phyloP scores from a whole-genome alignment of 805 yeast genomes.

The Candida schatavii region DNA sequence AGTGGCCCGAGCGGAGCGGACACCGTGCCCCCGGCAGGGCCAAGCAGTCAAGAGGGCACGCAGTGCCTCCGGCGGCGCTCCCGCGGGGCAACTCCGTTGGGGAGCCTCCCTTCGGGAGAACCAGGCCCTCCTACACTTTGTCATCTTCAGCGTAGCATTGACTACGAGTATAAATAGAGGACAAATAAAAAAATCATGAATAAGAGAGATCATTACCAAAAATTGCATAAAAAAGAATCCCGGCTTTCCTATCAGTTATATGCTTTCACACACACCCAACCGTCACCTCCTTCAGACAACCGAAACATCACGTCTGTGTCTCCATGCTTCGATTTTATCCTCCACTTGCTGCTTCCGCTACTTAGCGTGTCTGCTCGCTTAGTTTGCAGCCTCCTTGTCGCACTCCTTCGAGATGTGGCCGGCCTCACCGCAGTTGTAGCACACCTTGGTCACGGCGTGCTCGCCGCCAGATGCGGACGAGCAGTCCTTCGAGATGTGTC shows the following conservation, averaged over 20 bases:
- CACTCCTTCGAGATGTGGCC: constrained; percentile 92
- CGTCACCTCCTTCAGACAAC: constrained; percentile 3
- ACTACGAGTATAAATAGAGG: neutral
- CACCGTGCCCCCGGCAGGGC: no score
- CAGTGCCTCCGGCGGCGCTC: no score
- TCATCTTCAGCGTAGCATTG: neutral
- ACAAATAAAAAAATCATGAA: constrained; percentile 5
- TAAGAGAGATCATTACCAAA: constrained; percentile 5
- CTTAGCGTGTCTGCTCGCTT: no score
- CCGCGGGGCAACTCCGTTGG: no score
- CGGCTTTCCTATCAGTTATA: constrained; percentile 4
- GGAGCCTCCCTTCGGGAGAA: no score
- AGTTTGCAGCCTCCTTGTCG: constrained; percentile 15
- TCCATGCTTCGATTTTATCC: no score
- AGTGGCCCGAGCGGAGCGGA: no score
- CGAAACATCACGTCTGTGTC: no score
- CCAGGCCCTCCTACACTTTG: neutral
- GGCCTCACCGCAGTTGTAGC: constrained; percentile 71
- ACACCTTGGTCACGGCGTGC: constrained; percentile 48
- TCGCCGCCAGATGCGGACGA: constrained; percentile 51
- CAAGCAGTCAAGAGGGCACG: no score
- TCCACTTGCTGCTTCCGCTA: no score
- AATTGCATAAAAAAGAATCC: constrained; percentile 9
- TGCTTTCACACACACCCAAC: constrained; percentile 4
- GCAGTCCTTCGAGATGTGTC: constrained; percentile 88